Conservation (phyloP, 176 grass and related monocot species). For the Eragrostis nindensis region DNA sequence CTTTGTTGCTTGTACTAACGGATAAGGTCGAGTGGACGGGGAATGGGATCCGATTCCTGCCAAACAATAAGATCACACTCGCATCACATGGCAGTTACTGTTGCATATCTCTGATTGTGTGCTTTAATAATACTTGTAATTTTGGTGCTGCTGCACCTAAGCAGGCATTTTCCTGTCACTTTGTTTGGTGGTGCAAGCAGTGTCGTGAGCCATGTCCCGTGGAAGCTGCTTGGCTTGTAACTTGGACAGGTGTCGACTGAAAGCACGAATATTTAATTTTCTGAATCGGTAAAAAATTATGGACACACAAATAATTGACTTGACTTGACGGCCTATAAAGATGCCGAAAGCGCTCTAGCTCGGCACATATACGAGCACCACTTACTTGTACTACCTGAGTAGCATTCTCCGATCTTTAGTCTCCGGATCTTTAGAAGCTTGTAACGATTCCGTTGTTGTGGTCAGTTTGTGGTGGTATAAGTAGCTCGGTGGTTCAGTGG, state of each 20-base stretch:
- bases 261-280: not conserved
- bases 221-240: not conserved
- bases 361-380: conserved; percentile 24
- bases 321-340: conserved; percentile 34
- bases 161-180: not conserved
- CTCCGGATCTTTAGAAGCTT: conserved; percentile 6
- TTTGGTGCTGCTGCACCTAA: not conserved
- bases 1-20: not conserved
- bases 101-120: not conserved
- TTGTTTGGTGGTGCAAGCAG: not conserved
- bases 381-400: not conserved
- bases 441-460: not conserved
- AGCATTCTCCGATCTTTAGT: not conserved
- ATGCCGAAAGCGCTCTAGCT: not conserved
- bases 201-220: too few relatives aligned
- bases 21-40: conserved; percentile 19
- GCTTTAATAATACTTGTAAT: not conserved
- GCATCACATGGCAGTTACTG: not conserved
- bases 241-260: not conserved
- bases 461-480: not conserved
- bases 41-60: conserved; percentile 22
- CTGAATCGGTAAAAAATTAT: not conserved
- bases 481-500: not conserved
- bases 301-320: conserved; percentile 19
- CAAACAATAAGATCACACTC: not conserved